Base-by-base conservation (phyloP, 768 basidiomycete genomes). In the Phylloporus arenicola region DNA sequence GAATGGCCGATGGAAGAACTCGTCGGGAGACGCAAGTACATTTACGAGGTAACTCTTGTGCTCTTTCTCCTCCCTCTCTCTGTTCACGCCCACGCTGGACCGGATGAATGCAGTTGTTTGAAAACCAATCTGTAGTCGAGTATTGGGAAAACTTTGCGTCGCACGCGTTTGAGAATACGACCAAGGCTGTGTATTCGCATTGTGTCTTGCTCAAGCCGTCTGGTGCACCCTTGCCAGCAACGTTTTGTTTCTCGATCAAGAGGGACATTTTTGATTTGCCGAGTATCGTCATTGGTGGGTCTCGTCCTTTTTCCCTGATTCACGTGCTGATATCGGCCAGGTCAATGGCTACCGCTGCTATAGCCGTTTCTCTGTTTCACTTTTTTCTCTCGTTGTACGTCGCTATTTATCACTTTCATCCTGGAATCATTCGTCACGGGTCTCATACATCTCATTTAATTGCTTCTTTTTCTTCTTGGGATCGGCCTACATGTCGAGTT, bases 81-180 rank as follows among this genome's bases (percentile, higher is more conserved):
- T 55, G 46, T 59, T 48, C 47, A 50, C 41, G 47, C 12, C 55
- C 45, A 48, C 55, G 43, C 39, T 48, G 12, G 12, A 39, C 20
- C 10, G 11, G 20, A 13, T 13, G 20, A 9, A 12, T 20, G 38
- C 53, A 94, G 88, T 74, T 98, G 46, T 94, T 98, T 65, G 92
- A 96, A 72, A 91, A 93, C 66, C 88, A 92, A 67, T 94, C 92
- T 44, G 90, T 85, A 45, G 94, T 96, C 45, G 88, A 92, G 65
- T 93, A 92, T 66, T 93, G 89, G 86, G 96, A 98, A 70, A 92
- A 89, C 68, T 98, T 98, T 66, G 91, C 92, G 24, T 83, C 86
- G 44, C 92, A 97, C 68, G 95, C 96, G 7, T 99, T 99, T 61
- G 95, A 99, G 68, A 96, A 93, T 70, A 92, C 93, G 45, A 91